Conservation (phyloP, 1,284 basidiomycete species). For the Tylopilus orsonianus region DNA sequence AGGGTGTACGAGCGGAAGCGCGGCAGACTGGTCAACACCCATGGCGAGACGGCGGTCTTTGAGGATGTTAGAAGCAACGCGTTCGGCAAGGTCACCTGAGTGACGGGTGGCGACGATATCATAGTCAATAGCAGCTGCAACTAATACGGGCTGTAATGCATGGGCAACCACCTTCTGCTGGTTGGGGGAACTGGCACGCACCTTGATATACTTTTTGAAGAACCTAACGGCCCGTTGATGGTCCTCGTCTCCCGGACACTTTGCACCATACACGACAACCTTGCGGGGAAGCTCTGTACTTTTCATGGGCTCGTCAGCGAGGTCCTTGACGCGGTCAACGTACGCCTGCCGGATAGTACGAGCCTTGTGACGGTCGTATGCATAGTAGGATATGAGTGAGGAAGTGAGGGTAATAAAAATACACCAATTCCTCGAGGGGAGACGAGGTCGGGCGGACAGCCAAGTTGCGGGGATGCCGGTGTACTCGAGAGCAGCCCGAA, state of each 20-base stretch:
- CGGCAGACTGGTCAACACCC: conserved; percentile 58
- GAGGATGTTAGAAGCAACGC: conserved; percentile 73
- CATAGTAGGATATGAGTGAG: conserved; percentile 70
- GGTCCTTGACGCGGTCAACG: conserved; percentile 74
- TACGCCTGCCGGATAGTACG: conserved; percentile 77
- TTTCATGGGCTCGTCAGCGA: conserved; percentile 68
- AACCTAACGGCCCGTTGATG: conserved; percentile 80
- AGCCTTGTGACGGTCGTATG: conserved; percentile 84
- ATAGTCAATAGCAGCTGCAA: conserved; percentile 93
- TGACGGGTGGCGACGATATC: conserved; percentile 80
- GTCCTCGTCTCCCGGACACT: conserved; percentile 96
- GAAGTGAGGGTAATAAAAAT: conserved; percentile 84
- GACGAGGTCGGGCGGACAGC: conserved; percentile 72
- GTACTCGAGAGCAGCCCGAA: conserved; percentile 54
- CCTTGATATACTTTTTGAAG: conserved; percentile 97
- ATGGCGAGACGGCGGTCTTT: conserved; percentile 59
- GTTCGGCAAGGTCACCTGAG: conserved; percentile 80
- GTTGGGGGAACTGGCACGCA: conserved; percentile 37
- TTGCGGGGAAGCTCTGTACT: conserved; percentile 75
- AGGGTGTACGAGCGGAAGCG: conserved; percentile 50
- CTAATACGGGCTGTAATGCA: conserved; percentile 76
- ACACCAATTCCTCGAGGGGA: conserved; percentile 92
- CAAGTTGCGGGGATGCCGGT: conserved; percentile 71
- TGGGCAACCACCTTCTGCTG: conserved; percentile 6
- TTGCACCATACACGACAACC: conserved; percentile 84